These are phyloP conservation scores for Jackrogersella minutella DNA, from an alignment of 495 filamentous ascomycete genomes.

Conservation along the genomic window DNA sequence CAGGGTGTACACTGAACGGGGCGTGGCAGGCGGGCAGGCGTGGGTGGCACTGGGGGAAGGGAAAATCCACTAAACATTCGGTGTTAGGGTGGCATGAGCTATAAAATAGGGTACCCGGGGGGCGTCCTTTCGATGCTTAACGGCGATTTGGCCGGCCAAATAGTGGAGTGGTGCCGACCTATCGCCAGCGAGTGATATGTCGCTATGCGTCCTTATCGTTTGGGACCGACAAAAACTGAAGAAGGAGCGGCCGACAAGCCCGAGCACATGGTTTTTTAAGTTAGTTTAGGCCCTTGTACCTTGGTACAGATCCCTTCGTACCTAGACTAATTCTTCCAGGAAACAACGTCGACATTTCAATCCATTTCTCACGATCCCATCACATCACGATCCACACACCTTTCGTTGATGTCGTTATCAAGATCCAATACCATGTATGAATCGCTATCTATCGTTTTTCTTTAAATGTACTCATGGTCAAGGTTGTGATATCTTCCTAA, in stretches of 20 bases:
- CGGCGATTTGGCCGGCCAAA: slow-evolving; percentile 65
- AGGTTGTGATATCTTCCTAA: slow-evolving; percentile 1
- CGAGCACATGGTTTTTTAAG: slow-evolving; percentile 8
- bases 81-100: slow-evolving; percentile 46
- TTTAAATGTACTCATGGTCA: neutral
- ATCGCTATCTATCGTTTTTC: too few relatives aligned
- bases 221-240: slow-evolving; percentile 4
- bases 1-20: neutral
- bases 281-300: too few relatives aligned
- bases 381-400: slow-evolving; percentile 17
- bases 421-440: neutral
- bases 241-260: neutral
- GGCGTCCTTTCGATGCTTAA: slow-evolving; percentile 41
- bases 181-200: slow-evolving; percentile 42
- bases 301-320: too few relatives aligned
- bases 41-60: slow-evolving; percentile 33
- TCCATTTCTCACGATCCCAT: slow-evolving; percentile 23
- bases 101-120: slow-evolving; percentile 45
- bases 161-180: slow-evolving; percentile 58
- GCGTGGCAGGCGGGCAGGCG: slow-evolving; percentile 15
- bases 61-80: slow-evolving; percentile 39
- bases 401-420: slow-evolving; percentile 5
- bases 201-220: slow-evolving; percentile 37
- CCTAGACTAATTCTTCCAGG: too few relatives aligned
- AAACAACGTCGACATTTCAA: slow-evolving; percentile 3